A percentile compares a stretch with the other conserved stretches of the same genome.
Conservation (phyloP, 2,329 filamentous ascomycete genomes). For the Aureobasidium sp. region DNA sequence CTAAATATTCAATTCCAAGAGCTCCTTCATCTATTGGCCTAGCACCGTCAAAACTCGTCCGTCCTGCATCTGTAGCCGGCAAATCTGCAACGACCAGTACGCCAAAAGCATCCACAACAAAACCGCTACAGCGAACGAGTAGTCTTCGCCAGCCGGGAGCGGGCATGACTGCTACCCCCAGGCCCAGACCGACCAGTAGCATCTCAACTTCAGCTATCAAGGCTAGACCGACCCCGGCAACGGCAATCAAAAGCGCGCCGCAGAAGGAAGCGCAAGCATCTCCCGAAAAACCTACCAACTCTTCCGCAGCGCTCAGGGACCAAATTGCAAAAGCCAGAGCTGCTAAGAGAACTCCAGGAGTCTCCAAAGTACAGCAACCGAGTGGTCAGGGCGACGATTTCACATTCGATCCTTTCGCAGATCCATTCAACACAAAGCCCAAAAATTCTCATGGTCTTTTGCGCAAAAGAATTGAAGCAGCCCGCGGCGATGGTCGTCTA, state of each 20-base stretch:
- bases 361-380: slow-evolving; percentile 11
- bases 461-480: slow-evolving; percentile 63
- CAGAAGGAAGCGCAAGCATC: not conserved
- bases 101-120: slow-evolving; percentile 21
- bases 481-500: slow-evolving; percentile 69
- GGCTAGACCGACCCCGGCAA: slow-evolving; percentile 1
- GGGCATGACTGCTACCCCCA: not conserved
- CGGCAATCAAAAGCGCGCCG: not conserved
- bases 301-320: slow-evolving; percentile 74
- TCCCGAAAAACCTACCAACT: slow-evolving; percentile 29
- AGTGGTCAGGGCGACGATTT: slow-evolving; percentile 34
- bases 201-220: slow-evolving; percentile 2
- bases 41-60: not conserved
- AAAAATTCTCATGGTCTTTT: slow-evolving; percentile 61
- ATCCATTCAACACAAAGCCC: slow-evolving; percentile 64
- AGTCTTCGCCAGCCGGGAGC: slow-evolving; percentile 6
- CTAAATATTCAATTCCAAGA: not conserved
- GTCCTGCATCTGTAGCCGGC: not conserved
- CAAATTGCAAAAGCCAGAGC: slow-evolving; percentile 92
- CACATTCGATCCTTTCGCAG: slow-evolving; percentile 52
- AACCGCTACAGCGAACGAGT: slow-evolving; percentile 7
- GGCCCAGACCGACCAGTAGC: not conserved
- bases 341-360: slow-evolving; percentile 36
- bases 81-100: not conserved
- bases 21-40: not conserved